Evolutionary conservation across 768 basidiomycete species (phyloP), one percentile per base, ranked within the genome.

Genomic region (Boletus reticuloceps): DNA sequence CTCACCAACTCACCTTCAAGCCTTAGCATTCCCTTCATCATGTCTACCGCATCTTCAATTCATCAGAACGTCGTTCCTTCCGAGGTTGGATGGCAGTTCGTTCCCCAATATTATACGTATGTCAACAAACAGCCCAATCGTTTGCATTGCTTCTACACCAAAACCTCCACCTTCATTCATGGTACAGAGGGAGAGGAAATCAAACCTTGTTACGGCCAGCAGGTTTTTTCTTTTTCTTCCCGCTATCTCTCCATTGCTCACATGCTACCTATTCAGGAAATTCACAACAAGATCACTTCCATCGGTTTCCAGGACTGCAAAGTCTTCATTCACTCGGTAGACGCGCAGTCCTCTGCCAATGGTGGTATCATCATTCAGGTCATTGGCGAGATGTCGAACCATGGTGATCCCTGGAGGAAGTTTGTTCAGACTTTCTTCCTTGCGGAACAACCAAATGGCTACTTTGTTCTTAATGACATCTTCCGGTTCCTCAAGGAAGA

Each of bases 341-440:
- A 98, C 73, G 93, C 94, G 14, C 96, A 98, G 74, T 89, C 92
- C 49, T 96, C 94, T 45, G 90, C 91, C 55, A 89, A 89, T 62
- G 89, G 90, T 58, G 97, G 97, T 43, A 98, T 99, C 74, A 91
- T 98, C 78, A 95, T 99, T 73, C 95, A 98, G 74, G 97, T 98
- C 73, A 96, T 96, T 69, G 97, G 97, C 63, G 97, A 99, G 79
- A 95, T 98, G 91, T 93, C 91, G 50, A 98, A 98, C 75, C 82
- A 84, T 60, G 82, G 83, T 54, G 91, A 89, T 50, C 81, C 91
- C 6, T 99, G 97, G 97, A 86, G 89, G 68, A 99, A 98, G 77
- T 99, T 99, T 66, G 95, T 94, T 12, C 97, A 99, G 77, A 98
- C 96, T 8, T 98, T 99, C 78, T 98, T 99, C 89, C 88, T 99